Evolutionary conservation across 2,329 filamentous ascomycete species (phyloP).

Genomic region (Alternaria infectoria): DNA sequence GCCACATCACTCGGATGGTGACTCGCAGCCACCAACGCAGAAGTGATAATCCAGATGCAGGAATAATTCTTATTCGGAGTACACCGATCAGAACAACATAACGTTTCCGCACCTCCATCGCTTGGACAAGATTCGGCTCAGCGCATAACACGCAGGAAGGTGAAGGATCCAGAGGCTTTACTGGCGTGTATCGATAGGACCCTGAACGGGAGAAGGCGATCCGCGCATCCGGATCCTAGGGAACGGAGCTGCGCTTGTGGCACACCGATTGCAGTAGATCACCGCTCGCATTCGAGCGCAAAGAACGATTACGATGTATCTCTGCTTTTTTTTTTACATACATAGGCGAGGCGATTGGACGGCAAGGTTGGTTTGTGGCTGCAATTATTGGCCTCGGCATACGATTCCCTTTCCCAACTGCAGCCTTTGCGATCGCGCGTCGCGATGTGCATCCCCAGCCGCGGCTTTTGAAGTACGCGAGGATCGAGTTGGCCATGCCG

Average conservation of each 20-base stretch:
- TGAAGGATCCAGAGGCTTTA: background rate
- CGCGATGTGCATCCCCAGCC: background rate
- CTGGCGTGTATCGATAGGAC: background rate
- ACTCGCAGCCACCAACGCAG: background rate
- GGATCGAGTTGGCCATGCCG: background rate
- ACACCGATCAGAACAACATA: slow-evolving; percentile 1
- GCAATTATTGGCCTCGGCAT: background rate
- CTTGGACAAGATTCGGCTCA: slow-evolving; percentile 3
- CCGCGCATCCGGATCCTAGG: background rate
- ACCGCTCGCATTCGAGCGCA: background rate
- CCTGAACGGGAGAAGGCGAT: background rate
- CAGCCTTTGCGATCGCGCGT: background rate
- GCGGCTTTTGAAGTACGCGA: background rate
- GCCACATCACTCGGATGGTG: background rate
- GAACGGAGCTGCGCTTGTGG: background rate
- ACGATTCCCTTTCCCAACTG: background rate
- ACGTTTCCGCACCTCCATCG: slow-evolving; percentile 1
- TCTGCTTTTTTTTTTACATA: background rate
- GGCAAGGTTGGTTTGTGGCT: background rate
- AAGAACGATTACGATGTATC: background rate
- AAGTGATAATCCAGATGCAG: background rate
- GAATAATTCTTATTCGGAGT: background rate
- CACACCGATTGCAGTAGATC: background rate
- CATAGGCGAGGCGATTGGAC: background rate
- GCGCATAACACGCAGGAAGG: background rate